Base-by-base conservation (phyloP, 1,139 yeast species). In the Wickerhamomyces sp. region DNA sequence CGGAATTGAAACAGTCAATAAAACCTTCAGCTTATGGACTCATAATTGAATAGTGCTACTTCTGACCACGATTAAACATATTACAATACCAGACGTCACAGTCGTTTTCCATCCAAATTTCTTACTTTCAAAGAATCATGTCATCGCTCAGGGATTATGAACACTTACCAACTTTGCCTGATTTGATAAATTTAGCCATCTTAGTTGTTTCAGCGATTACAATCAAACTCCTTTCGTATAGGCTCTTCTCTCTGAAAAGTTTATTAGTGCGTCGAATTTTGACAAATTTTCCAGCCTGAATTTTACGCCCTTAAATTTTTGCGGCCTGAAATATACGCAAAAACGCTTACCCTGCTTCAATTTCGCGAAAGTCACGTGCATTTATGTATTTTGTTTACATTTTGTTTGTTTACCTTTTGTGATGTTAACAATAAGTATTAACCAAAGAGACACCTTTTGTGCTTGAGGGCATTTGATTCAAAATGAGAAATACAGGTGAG, bases 91-190 rank as follows among this genome's bases (percentile, higher is more conserved):
- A 18, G n/a, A n/a, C n/a, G n/a, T n/a, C n/a, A n/a, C n/a, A n/a
- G n/a, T n/a, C n/a, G n/a, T n/a, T n/a, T n/a, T n/a, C n/a, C n/a
- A n/a, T 12, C 14, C 15, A 14, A 22, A 31, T 17, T 3, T n/a
- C n/a, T n/a, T n/a, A n/a, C n/a, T n/a, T n/a, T n/a, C n/a, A n/a
- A n/a, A n/a, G n/a, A n/a, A n/a, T n/a, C n/a, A n/a, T n/a, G n/a
- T n/a, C n/a, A n/a, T n/a, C n/a, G n/a, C n/a, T n/a, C n/a, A n/a
- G n/a, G n/a, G n/a, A n/a, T n/a, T 24, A 24, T 14, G 5, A 14
- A 49, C 74, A 84, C 95, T 73, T 84, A 85, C 94, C 95, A 84
- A 90, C 97, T 86, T 87, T 90, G 81, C 97, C 97, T 70, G 97
- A 86, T 82, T 90, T 90, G 78, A 90, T 83, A 84, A 90, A 90